Conservation (phyloP, 2,329 filamentous ascomycete genomes). For the Clonostachys rosea region DNA sequence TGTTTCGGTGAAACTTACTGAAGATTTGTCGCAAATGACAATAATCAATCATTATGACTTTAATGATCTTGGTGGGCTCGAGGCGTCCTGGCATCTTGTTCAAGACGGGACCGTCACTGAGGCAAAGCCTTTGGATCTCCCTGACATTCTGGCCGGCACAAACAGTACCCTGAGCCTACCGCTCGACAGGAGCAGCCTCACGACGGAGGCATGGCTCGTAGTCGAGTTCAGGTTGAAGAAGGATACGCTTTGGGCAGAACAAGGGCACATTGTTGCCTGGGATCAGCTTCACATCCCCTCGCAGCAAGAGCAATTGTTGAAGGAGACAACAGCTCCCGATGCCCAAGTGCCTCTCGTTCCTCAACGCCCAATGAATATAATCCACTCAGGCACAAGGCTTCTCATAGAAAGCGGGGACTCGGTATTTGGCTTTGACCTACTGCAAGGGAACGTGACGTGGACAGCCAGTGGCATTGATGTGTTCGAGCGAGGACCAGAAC, state of each 20-base stretch:
- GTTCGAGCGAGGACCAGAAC: slow-evolving; percentile 7
- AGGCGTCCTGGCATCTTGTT: slow-evolving; percentile 14
- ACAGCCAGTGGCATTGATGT: slow-evolving; percentile 3
- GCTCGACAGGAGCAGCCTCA: background rate
- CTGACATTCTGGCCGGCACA: background rate
- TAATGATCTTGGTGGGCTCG: slow-evolving; percentile 33
- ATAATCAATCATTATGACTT: slow-evolving; percentile 47
- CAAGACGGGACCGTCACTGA: background rate
- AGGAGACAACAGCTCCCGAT: background rate
- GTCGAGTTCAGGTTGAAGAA: slow-evolving; percentile 6
- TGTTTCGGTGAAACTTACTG: slow-evolving; percentile 31
- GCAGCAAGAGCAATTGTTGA: background rate
- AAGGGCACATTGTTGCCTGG: slow-evolving; percentile 8
- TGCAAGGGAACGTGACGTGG: slow-evolving; percentile 9
- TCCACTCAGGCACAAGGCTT: background rate
- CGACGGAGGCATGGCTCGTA: slow-evolving; percentile 5
- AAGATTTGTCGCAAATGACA: slow-evolving; percentile 21
- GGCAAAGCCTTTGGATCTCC: slow-evolving; percentile 1
- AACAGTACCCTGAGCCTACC: background rate
- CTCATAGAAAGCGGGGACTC: slow-evolving; percentile 1
- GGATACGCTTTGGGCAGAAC: slow-evolving; percentile 5
- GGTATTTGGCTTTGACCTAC: slow-evolving; percentile 7
- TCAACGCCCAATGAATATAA: background rate
- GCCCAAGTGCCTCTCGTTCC: background rate
- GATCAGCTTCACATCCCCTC: slow-evolving; percentile 5